Evolutionary conservation across 148 eudicot genomes (phyloP), one percentile per base, ranked within the genome.

Genomic region (Rhododendron mucronatum): DNA sequence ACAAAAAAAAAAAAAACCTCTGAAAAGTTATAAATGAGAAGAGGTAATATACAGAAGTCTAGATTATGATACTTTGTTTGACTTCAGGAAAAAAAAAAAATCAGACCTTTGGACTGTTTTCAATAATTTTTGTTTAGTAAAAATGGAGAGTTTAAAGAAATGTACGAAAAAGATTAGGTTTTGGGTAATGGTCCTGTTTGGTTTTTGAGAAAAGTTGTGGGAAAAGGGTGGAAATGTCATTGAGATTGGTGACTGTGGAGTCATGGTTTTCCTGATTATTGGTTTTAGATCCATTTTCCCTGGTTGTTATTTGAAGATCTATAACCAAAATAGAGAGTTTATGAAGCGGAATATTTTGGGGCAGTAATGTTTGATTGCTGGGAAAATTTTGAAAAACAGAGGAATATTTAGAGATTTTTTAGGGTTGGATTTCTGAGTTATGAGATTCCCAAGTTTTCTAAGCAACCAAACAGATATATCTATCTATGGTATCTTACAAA

Each of bases 141-240:
- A 69, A 69, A 65, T 3, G 14, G 14, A 11, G 75, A 28, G 75
- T 69, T 69, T 28, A n/a, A 65, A 65, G 51, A 35, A 41, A 23
- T 37, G 11, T 18, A 37, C 4, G 57, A 45, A 12, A 20, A 78
- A 45, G 57, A 78, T 47, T 47, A 78, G 83, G 16, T 30, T 39
- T 75, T 35, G 20, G 45, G n/a, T 75, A 74, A 35, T 33, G 78
- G n/a, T 75, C 41, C 33, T 55, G 57, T 76, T 84, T 85, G 86
- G 41, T 39, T 84, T 80, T 51, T 75, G 75, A 26, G 50, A 53
- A 75, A 48, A 30, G 4, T 10, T 48, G 30, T 41, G 41, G 33
- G 76, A 50, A 7, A 37, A 50, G 78, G 26, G 57, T 10, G 33
- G 28, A 23, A 59, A 37, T 4, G 14, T 26, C 30, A n/a, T n/a